Conservation (phyloP, 345 rosid species). For the Geranium rotundifolium region DNA sequence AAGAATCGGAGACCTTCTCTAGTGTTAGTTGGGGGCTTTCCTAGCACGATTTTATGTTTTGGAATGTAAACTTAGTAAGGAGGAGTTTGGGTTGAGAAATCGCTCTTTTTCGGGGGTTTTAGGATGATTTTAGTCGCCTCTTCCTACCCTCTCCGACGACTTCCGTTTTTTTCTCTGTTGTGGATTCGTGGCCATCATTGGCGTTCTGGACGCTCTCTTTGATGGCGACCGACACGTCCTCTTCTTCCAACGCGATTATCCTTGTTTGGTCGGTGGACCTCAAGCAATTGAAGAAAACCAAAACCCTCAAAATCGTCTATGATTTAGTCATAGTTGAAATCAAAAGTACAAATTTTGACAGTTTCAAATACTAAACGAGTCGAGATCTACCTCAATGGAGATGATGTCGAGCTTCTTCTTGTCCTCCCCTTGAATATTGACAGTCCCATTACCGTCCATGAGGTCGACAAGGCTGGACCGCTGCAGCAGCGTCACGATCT, state of each 20-base stretch:
- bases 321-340: neutral
- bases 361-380: too few species aligned
- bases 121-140: too few species aligned
- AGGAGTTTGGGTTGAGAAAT: too few species aligned
- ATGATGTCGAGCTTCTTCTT: constrained; percentile 37
- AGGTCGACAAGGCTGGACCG: constrained; percentile 23
- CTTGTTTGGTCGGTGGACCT: constrained; percentile 27
- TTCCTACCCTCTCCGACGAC: too few species aligned
- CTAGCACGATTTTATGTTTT: too few species aligned
- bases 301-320: neutral
- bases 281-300: constrained; percentile 22
- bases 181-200: too few species aligned
- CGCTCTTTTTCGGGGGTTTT: too few species aligned
- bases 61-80: too few species aligned
- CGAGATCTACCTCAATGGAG: constrained; percentile 29
- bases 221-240: constrained; percentile 26
- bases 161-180: too few species aligned
- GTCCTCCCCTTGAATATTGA: constrained; percentile 28
- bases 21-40: too few species aligned
- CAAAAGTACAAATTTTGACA: neutral
- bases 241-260: constrained; percentile 30
- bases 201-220: too few species aligned
- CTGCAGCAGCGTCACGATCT: constrained; percentile 28
- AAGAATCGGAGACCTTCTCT: too few species aligned
- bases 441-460: constrained; percentile 28